Evolutionary conservation across 768 basidiomycete species (phyloP).

Genomic region (Cantharellus anzutake): DNA sequence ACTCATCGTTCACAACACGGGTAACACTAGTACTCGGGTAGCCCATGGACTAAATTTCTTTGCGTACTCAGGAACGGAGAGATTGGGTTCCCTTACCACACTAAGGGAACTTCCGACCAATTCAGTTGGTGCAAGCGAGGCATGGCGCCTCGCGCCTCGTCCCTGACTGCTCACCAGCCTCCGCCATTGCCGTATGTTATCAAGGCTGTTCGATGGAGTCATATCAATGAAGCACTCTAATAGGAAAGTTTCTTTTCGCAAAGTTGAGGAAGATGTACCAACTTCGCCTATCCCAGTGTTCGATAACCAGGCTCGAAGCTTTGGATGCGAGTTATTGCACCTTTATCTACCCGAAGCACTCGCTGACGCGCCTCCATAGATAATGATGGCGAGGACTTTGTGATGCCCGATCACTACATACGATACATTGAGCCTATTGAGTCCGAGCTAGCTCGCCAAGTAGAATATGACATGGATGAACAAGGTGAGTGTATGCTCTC

Average conservation of each 20-base stretch:
- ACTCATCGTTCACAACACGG: too few relatives aligned
- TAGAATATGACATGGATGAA: conserved; percentile 99
- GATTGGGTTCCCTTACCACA: too few relatives aligned
- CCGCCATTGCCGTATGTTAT: not conserved
- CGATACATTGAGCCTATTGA: conserved; percentile 89
- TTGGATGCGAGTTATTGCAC: conserved; percentile 41
- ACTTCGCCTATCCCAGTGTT: conserved; percentile 43
- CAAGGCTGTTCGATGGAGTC: too few relatives aligned
- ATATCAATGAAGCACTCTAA: not conserved
- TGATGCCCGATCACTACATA: conserved; percentile 70
- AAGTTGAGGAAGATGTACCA: conserved; percentile 43
- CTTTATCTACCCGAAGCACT: not conserved
- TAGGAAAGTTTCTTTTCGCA: conserved; percentile 16
- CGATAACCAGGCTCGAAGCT: conserved; percentile 41
- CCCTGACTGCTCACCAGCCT: not conserved
- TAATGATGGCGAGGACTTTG: conserved; percentile 52
- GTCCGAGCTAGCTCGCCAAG: conserved; percentile 74
- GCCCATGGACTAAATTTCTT: too few relatives aligned
- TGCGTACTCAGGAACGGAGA: too few relatives aligned
- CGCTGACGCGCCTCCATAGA: conserved; percentile 19
- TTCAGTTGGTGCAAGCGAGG: not conserved
- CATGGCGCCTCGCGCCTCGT: not conserved
- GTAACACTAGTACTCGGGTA: too few relatives aligned
- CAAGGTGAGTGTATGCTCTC: conserved; percentile 40
- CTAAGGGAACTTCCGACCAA: too few relatives aligned